phyloP scores from a whole-genome alignment of 2,329 filamentous ascomycete genomes.

The Microsporum audouinii region DNA sequence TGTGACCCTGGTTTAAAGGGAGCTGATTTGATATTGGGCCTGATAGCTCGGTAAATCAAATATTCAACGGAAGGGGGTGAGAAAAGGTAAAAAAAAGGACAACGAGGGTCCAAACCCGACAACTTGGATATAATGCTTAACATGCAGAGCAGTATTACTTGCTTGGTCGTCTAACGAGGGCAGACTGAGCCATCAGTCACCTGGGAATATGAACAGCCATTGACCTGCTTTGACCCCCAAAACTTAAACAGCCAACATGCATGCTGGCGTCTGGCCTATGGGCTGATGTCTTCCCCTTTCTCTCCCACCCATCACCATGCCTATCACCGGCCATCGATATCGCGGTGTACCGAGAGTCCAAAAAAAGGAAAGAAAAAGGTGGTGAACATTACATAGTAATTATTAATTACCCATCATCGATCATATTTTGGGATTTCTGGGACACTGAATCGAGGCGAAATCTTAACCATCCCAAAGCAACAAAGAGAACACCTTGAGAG shows the following conservation, averaged over 20 bases:
- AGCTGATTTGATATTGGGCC: background rate
- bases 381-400: background rate
- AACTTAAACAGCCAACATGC: background rate
- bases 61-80: background rate
- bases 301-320: background rate
- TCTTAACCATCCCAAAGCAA: background rate
- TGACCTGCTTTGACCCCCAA: background rate
- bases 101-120: slow-evolving; percentile 2
- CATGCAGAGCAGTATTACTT: slow-evolving; percentile 1
- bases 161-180: background rate
- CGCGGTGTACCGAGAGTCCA: background rate
- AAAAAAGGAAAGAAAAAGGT: background rate
- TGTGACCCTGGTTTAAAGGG: background rate
- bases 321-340: background rate
- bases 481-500: background rate
- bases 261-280: background rate
- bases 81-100: background rate
- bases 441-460: background rate
- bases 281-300: background rate
- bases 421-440: background rate
- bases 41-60: background rate
- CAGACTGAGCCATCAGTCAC: background rate
- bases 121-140: background rate
- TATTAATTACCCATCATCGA: background rate
- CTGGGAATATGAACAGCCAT: background rate